These are phyloP conservation scores for Claviceps pusilla DNA, from an alignment of 2,329 filamentous ascomycete genomes.

Conservation along the genomic window DNA sequence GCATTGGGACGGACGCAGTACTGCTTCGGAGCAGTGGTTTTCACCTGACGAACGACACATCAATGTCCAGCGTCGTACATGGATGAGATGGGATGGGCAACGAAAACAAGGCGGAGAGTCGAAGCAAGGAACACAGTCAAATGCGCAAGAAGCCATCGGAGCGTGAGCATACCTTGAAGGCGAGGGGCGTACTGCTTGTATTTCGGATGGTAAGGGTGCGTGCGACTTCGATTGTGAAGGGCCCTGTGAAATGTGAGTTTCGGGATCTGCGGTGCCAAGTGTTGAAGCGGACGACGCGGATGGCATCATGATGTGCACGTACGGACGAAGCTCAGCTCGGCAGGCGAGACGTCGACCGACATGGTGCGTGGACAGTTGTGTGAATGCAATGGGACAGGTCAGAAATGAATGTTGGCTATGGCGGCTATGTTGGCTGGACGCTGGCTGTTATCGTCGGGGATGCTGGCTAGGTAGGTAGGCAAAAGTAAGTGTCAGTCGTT, in stretches of 20 bases:
- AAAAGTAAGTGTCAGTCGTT: not conserved
- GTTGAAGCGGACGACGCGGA: not conserved
- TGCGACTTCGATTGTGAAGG: conserved; percentile 51
- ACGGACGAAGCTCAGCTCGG: conserved; percentile 90
- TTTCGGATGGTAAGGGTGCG: conserved; percentile 52
- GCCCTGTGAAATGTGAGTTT: conserved; percentile 30
- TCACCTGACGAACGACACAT: conserved; percentile 49
- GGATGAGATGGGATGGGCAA: not conserved
- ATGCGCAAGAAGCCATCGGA: not conserved
- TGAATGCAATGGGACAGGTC: not conserved
- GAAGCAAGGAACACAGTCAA: not conserved
- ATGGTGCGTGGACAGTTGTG: conserved; percentile 35
- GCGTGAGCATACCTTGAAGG: conserved; percentile 47
- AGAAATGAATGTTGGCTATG: not conserved
- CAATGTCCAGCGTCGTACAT: not conserved
- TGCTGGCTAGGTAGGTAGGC: not conserved
- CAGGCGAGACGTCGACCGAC: conserved; percentile 87
- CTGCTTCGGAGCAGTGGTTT: conserved; percentile 98
- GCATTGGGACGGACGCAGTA: conserved; percentile 98
- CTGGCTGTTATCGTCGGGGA: not conserved
- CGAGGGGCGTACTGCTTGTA: conserved; percentile 45
- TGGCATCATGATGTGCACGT: conserved; percentile 24
- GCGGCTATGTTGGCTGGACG: not conserved
- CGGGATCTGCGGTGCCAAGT: conserved; percentile 1
- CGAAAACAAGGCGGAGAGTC: not conserved